Conservation (phyloP, 75 land plant genomes). For the Ceratopteris richardii region DNA sequence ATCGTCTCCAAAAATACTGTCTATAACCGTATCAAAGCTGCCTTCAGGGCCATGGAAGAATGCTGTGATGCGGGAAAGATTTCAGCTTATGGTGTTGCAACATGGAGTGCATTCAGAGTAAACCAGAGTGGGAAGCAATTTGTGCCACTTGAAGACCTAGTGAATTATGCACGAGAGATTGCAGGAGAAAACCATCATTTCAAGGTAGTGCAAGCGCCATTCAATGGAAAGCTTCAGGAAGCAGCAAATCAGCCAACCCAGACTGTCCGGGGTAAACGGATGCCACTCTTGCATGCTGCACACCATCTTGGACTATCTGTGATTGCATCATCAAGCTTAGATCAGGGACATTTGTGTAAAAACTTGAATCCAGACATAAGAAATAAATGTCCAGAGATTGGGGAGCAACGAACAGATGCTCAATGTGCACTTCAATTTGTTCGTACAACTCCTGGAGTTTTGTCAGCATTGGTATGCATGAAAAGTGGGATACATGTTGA, state of each 20-base stretch:
- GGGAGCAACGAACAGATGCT: slow-evolving; percentile 18
- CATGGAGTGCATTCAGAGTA: slow-evolving; percentile 15
- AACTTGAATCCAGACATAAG: background rate
- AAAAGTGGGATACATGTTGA: slow-evolving; percentile 15
- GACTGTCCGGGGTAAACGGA: slow-evolving; percentile 4
- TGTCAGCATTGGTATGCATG: slow-evolving; percentile 27
- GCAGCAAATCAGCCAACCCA: slow-evolving; percentile 9
- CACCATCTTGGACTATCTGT: slow-evolving; percentile 15
- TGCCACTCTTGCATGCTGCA: slow-evolving; percentile 15
- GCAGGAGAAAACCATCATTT: slow-evolving; percentile 17
- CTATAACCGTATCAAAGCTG: slow-evolving; percentile 1
- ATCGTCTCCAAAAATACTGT: slow-evolving; percentile 5
- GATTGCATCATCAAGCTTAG: slow-evolving; percentile 5
- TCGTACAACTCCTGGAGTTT: slow-evolving; percentile 25
- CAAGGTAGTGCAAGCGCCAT: slow-evolving; percentile 14
- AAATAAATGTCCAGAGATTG: slow-evolving; percentile 8
- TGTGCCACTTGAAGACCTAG: slow-evolving; percentile 9
- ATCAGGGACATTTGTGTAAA: slow-evolving; percentile 12
- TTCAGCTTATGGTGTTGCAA: slow-evolving; percentile 8
- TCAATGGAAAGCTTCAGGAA: slow-evolving; percentile 8
- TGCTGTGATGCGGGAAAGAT: slow-evolving; percentile 10
- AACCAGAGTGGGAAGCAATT: slow-evolving; percentile 2
- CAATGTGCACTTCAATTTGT: slow-evolving; percentile 30
- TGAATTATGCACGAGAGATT: slow-evolving; percentile 6
- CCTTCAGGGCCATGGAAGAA: slow-evolving; percentile 12